These are phyloP conservation scores for Tinospora cordifolia DNA, from an alignment of 164 flowering plant genomes.

Conservation along the genomic window DNA sequence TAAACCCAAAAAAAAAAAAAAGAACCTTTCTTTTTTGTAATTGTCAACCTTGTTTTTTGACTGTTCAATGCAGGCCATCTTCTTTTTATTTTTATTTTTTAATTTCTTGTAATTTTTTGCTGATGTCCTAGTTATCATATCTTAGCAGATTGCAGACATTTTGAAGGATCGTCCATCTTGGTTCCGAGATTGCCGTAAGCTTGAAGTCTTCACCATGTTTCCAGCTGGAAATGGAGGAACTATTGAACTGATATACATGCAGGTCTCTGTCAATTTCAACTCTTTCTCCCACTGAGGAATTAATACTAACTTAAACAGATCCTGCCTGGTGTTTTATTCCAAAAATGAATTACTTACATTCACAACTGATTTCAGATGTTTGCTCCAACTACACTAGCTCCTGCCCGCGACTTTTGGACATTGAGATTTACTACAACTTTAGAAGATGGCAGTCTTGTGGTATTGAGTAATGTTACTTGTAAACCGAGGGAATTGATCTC, in stretches of 20 bases:
- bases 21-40: background rate
- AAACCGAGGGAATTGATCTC: background rate
- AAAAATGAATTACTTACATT: background rate
- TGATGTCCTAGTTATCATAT: background rate
- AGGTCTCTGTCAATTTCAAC: slow-evolving; percentile 34
- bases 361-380: slow-evolving; percentile 43
- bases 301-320: background rate
- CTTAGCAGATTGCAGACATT: slow-evolving; percentile 78
- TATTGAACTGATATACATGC: slow-evolving; percentile 79
- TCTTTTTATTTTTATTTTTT: too few relatives aligned
- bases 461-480: slow-evolving; percentile 15
- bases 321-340: background rate
- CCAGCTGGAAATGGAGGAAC: slow-evolving; percentile 91
- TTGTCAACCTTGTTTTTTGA: background rate
- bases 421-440: slow-evolving; percentile 75
- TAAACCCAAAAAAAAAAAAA: too few relatives aligned
- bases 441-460: slow-evolving; percentile 92
- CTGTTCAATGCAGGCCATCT: background rate
- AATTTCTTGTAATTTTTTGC: too few relatives aligned
- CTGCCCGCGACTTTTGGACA: slow-evolving; percentile 95
- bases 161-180: slow-evolving; percentile 94
- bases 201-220: slow-evolving; percentile 72
- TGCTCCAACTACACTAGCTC: slow-evolving; percentile 90
- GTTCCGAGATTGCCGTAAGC: slow-evolving; percentile 96
- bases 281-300: background rate